These are phyloP conservation scores for Phialophora chinensis DNA, from an alignment of 2,329 filamentous ascomycete genomes.

Conservation along the genomic window DNA sequence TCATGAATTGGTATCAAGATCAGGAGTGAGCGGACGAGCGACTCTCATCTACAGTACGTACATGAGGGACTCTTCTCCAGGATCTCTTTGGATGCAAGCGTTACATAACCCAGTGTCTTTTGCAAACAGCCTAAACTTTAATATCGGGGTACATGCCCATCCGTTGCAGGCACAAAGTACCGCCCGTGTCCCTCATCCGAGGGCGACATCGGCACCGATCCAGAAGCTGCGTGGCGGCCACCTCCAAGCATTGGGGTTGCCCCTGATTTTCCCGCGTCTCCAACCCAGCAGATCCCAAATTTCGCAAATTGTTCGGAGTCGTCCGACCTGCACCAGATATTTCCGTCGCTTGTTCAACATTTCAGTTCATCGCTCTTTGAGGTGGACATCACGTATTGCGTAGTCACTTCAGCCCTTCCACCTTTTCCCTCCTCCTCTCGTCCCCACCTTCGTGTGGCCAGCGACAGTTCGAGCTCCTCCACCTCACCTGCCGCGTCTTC, in stretches of 20 bases:
- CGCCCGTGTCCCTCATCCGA: conserved; percentile 10
- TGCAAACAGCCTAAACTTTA: not conserved
- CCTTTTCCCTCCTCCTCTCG: not conserved
- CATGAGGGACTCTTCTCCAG: not conserved
- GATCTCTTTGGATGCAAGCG: conserved; percentile 7
- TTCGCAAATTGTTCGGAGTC: conserved; percentile 4
- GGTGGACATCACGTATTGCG: not conserved
- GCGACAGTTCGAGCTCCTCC: conserved; percentile 1
- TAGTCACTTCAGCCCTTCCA: not conserved
- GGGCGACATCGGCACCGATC: not conserved
- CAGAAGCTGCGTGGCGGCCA: not conserved
- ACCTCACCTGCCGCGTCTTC: not conserved
- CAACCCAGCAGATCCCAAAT: conserved; percentile 6
- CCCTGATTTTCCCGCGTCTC: conserved; percentile 23
- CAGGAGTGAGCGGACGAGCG: not conserved
- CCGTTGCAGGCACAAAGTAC: no score
- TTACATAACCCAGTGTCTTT: not conserved
- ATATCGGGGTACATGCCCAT: not conserved
- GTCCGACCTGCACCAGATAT: conserved; percentile 2
- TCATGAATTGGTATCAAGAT: not conserved
- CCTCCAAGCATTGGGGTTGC: not conserved
- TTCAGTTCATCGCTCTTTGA: not conserved
- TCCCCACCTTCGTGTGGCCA: not conserved
- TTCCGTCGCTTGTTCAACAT: not conserved
- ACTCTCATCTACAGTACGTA: not conserved